phyloP scores from a whole-genome alignment of 805 yeast species.

The Komagataella kurtzmanii region DNA sequence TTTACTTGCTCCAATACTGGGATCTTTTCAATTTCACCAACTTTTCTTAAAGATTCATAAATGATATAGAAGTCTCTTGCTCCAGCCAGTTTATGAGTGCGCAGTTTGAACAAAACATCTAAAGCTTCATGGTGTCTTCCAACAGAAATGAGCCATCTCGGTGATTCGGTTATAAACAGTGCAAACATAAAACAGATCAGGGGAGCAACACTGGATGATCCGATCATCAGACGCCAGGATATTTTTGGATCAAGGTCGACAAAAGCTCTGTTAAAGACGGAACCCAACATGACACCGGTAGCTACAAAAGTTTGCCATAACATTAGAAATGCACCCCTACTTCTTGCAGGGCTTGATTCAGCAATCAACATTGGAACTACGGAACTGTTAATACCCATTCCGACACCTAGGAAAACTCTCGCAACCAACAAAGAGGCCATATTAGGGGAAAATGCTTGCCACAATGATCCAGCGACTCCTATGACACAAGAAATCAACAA shows the following conservation, averaged over 20 bases:
- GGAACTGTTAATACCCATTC: constrained; percentile 62
- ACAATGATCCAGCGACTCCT: constrained; percentile 48
- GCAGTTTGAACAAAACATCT: constrained; percentile 31
- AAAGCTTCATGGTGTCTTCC: constrained; percentile 47
- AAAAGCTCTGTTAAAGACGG: constrained; percentile 50
- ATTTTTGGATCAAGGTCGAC: constrained; percentile 34
- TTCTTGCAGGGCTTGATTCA: constrained; percentile 49
- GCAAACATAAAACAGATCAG: constrained; percentile 43
- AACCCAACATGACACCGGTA: constrained; percentile 62
- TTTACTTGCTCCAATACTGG: constrained; percentile 32
- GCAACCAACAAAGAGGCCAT: constrained; percentile 64
- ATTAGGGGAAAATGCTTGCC: constrained; percentile 53
- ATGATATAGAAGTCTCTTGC: constrained; percentile 65
- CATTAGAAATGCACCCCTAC: constrained; percentile 60
- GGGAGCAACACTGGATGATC: constrained; percentile 57
- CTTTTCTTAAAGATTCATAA: constrained; percentile 50
- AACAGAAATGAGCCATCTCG: constrained; percentile 69
- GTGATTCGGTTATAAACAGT: constrained; percentile 62
- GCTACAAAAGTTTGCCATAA: constrained; percentile 70
- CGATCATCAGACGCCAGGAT: constrained; percentile 62
- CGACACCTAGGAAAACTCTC: constrained; percentile 51
- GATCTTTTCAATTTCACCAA: constrained; percentile 29
- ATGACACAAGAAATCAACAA: constrained; percentile 50
- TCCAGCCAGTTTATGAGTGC: constrained; percentile 41
- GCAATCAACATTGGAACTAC: constrained; percentile 65